Conservation (phyloP, 2,329 filamentous ascomycete species). For the Sordariomycetes sp. region DNA sequence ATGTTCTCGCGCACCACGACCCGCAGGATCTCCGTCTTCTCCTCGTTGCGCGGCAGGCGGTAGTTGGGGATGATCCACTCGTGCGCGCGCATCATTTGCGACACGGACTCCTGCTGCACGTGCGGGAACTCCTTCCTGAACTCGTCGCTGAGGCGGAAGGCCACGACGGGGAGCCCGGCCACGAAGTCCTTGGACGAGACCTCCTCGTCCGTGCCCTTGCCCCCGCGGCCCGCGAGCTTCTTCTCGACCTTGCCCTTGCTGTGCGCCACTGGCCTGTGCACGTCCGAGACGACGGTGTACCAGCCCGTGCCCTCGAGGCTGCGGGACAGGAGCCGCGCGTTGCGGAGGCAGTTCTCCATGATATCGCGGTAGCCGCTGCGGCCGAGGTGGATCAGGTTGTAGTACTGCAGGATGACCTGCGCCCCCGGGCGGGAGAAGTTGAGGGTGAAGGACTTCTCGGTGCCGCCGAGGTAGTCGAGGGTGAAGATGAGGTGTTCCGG, state of each 20-base stretch:
- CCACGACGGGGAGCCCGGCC: conserved; percentile 56
- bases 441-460: conserved; percentile 58
- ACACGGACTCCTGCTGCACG: conserved; percentile 53
- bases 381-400: conserved; percentile 61
- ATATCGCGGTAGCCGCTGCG: conserved; percentile 52
- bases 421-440: conserved; percentile 64
- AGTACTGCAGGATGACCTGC: conserved; percentile 63
- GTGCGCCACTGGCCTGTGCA: conserved; percentile 45
- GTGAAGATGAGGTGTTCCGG: conserved; percentile 62
- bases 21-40: conserved; percentile 54
- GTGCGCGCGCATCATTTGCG: conserved; percentile 50
- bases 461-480: conserved; percentile 60
- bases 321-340: conserved; percentile 53
- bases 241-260: conserved; percentile 9
- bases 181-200: conserved; percentile 51
- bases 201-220: conserved; percentile 10
- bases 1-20: conserved; percentile 57
- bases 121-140: conserved; percentile 51
- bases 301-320: conserved; percentile 54
- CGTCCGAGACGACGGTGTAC: conserved; percentile 55
- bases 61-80: conserved; percentile 68
- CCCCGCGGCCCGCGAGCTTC: conserved; percentile 16
- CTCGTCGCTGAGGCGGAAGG: conserved; percentile 51
- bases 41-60: conserved; percentile 50
- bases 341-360: conserved; percentile 57